These are phyloP conservation scores for Fusarium equiseti DNA, from an alignment of 2,329 filamentous ascomycete genomes.

Conservation along the genomic window DNA sequence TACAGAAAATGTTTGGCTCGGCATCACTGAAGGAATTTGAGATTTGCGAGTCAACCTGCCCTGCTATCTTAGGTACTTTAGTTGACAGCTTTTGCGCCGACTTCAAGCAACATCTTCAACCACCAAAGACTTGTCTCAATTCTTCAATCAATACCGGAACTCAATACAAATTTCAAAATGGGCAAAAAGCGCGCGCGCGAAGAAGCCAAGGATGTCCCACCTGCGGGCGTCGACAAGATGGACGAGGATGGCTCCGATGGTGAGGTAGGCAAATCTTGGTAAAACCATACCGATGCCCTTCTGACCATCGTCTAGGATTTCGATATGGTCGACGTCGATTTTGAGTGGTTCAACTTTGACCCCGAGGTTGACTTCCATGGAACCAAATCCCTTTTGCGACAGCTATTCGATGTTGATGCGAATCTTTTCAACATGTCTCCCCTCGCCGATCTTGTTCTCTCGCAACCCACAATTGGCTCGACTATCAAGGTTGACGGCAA, in stretches of 20 bases:
- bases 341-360: conserved; percentile 98
- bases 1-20: conserved; percentile 52
- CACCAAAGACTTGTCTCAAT: not conserved
- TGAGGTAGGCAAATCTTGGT: conserved; percentile 57
- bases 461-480: conserved; percentile 88
- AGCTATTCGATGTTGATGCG: conserved; percentile 91
- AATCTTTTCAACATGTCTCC: conserved; percentile 88
- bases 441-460: conserved; percentile 86
- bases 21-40: conserved; percentile 34
- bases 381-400: conserved; percentile 87
- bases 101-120: not conserved
- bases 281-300: conserved; percentile 11
- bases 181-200: conserved; percentile 65
- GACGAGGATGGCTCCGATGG: conserved; percentile 66
- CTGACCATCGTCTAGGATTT: conserved; percentile 72
- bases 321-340: conserved; percentile 93
- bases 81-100: conserved; percentile 6
- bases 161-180: conserved; percentile 52
- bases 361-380: conserved; percentile 93
- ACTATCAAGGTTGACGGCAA: conserved; percentile 98
- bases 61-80: not conserved
- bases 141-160: not conserved
- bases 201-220: conserved; percentile 58
- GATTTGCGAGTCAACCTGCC: conserved; percentile 17
- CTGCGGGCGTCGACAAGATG: conserved; percentile 60